Evolutionary conservation across 148 eudicot genomes (phyloP).

Genomic region (Rhododendron griersonianum): DNA sequence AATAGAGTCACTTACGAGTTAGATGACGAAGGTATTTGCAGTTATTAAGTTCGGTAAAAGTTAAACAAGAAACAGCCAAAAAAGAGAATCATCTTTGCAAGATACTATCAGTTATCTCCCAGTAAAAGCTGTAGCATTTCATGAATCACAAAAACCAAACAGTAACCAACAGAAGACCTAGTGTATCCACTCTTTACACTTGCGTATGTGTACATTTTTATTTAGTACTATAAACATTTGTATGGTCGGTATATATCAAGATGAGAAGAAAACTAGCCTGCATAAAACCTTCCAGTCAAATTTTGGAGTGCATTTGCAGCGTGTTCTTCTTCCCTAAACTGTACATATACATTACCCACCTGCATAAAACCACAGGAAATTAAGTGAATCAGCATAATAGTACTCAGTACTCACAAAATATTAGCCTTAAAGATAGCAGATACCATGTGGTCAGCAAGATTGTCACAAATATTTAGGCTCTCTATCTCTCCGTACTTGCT

Average conservation of each 20-base stretch:
- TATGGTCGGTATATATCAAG: neutral
- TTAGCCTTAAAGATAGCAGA: neutral
- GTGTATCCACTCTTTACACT: neutral
- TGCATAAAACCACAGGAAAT: slow-evolving; percentile 15
- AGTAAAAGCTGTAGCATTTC: neutral
- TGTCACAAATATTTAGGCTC: slow-evolving; percentile 86
- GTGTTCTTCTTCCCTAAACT: slow-evolving; percentile 93
- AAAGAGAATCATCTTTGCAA: neutral
- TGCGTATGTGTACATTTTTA: neutral
- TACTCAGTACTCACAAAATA: neutral
- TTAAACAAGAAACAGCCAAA: neutral
- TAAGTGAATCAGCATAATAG: neutral
- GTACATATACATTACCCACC: slow-evolving; percentile 96
- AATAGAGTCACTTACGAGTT: no score
- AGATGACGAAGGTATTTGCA: neutral
- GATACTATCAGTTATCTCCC: neutral
- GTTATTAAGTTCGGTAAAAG: neutral
- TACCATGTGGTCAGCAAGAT: slow-evolving; percentile 97
- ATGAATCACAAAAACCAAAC: neutral
- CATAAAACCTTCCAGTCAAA: slow-evolving; percentile 82
- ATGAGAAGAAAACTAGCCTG: slow-evolving; percentile 38
- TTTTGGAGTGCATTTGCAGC: slow-evolving; percentile 79
- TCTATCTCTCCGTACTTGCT: slow-evolving; percentile 91
- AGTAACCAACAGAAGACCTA: neutral
- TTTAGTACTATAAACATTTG: neutral